phyloP scores from a whole-genome alignment of 768 basidiomycete genomes.

The Trichaptum fuscoviolaceum region DNA sequence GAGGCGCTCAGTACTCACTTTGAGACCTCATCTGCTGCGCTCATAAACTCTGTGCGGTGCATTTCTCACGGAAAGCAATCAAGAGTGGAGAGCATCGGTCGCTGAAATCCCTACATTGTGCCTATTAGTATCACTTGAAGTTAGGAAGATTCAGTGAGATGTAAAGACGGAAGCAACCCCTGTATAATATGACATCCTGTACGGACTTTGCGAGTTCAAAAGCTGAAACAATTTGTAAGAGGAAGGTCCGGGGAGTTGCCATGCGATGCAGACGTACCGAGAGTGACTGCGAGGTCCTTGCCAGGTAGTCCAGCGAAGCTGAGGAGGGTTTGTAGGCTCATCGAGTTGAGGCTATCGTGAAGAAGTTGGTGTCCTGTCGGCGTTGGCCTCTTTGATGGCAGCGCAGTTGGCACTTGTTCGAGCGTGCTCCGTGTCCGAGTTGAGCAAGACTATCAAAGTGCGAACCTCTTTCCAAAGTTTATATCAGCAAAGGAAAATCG shows the following conservation, averaged over 20 bases:
- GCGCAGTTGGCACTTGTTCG: too few species aligned
- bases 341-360: conserved; percentile 1
- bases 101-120: conserved; percentile 33
- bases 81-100: conserved; percentile 28
- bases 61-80: conserved; percentile 29
- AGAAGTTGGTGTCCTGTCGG: too few species aligned
- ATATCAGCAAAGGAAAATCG: too few species aligned
- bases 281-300: conserved; percentile 20
- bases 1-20: conserved; percentile 19
- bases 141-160: not conserved
- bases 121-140: conserved; percentile 21
- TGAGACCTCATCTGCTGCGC: conserved; percentile 32
- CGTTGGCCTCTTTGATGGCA: too few species aligned
- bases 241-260: not conserved
- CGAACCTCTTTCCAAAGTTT: too few species aligned
- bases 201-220: conserved; percentile 24
- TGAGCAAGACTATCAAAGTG: too few species aligned
- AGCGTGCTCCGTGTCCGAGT: too few species aligned
- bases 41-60: conserved; percentile 20
- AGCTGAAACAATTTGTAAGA: conserved; percentile 18
- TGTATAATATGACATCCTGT: conserved; percentile 35
- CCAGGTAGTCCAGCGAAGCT: conserved; percentile 22
- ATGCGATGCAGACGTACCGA: conserved; percentile 20
- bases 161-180: conserved; percentile 19
- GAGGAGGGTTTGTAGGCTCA: conserved; percentile 10